A percentile compares a stretch with the other conserved stretches of the same genome.
These are phyloP conservation scores for Pichia californica DNA, from an alignment of 805 yeast species.

Conservation along the genomic window DNA sequence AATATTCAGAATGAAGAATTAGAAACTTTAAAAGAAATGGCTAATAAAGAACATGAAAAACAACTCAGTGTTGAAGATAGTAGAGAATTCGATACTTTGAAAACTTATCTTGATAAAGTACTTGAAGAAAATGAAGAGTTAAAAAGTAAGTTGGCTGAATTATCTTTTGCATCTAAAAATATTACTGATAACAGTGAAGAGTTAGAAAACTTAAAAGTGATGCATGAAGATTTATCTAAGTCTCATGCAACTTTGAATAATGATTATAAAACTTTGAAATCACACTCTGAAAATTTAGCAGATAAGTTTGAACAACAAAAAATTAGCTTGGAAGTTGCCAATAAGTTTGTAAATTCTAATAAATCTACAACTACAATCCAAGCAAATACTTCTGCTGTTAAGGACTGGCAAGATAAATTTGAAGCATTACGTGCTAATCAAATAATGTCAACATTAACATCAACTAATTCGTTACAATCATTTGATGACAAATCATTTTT, in stretches of 20 bases:
- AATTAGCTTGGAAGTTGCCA: neutral
- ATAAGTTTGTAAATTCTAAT: neutral
- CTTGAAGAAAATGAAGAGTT: conserved; percentile 11
- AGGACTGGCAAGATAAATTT: conserved; percentile 45
- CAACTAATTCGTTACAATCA: neutral
- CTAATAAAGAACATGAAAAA: conserved; percentile 11
- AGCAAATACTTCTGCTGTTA: conserved; percentile 16
- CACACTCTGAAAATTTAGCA: neutral
- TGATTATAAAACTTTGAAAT: conserved; percentile 4
- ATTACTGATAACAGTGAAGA: conserved; percentile 1
- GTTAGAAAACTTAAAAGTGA: conserved; percentile 6
- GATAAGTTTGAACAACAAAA: neutral
- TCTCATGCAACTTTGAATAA: conserved; percentile 11
- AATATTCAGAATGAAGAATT: conserved; percentile 8
- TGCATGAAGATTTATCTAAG: conserved; percentile 8
- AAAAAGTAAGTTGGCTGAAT: conserved; percentile 4
- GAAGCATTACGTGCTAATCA: conserved; percentile 37
- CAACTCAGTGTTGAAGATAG: conserved; percentile 10
- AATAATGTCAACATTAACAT: conserved; percentile 11
- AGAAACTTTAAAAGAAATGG: conserved; percentile 6
- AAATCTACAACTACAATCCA: neutral
- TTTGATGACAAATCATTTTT: conserved; percentile 8
- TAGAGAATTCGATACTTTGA: conserved; percentile 12
- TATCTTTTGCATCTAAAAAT: neutral
- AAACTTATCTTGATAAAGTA: conserved; percentile 13